Evolutionary conservation across 176 grass and related monocot species (phyloP).

Genomic region (Eragrostis curvula): DNA sequence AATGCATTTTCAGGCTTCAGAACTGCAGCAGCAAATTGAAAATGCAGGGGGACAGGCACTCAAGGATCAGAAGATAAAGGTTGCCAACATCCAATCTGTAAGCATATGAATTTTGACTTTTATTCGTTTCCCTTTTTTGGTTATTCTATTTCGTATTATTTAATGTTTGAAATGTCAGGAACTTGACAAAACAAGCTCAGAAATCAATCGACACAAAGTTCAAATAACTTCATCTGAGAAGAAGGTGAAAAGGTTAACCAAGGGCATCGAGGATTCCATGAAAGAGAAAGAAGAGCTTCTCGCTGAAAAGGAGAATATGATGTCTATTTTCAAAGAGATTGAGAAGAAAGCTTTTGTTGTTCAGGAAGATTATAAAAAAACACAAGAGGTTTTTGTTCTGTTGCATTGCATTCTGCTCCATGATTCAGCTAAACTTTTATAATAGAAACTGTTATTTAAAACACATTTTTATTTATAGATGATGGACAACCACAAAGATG

Average conservation of each 20-base stretch:
- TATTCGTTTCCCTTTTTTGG: not conserved
- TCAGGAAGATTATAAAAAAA: slow-evolving; percentile 93
- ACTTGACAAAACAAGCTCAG: slow-evolving; percentile 91
- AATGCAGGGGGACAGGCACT: slow-evolving; percentile 82
- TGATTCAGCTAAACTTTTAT: slow-evolving; percentile 22
- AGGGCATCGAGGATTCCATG: slow-evolving; percentile 66
- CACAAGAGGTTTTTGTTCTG: slow-evolving; percentile 70
- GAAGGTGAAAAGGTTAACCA: slow-evolving; percentile 73
- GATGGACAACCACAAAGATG: slow-evolving; percentile 80
- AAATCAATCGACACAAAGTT: slow-evolving; percentile 91
- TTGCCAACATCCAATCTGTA: slow-evolving; percentile 80
- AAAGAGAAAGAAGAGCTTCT: slow-evolving; percentile 70
- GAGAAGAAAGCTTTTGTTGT: slow-evolving; percentile 80
- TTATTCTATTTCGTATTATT: slow-evolving; percentile 3
- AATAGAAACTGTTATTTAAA: not conserved
- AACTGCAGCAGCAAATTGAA: slow-evolving; percentile 97
- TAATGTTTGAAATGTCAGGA: slow-evolving; percentile 50
- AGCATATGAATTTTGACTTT: slow-evolving; percentile 32
- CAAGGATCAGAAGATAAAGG: slow-evolving; percentile 95
- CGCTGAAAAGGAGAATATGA: slow-evolving; percentile 64
- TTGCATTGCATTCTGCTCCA: slow-evolving; percentile 1
- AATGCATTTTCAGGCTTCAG: slow-evolving; percentile 64
- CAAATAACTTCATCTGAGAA: slow-evolving; percentile 78
- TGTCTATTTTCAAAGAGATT: slow-evolving; percentile 68
- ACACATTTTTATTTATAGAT: slow-evolving; percentile 53